Base-by-base conservation (phyloP, 257 asterid genomes). In the Solanum chilense region DNA sequence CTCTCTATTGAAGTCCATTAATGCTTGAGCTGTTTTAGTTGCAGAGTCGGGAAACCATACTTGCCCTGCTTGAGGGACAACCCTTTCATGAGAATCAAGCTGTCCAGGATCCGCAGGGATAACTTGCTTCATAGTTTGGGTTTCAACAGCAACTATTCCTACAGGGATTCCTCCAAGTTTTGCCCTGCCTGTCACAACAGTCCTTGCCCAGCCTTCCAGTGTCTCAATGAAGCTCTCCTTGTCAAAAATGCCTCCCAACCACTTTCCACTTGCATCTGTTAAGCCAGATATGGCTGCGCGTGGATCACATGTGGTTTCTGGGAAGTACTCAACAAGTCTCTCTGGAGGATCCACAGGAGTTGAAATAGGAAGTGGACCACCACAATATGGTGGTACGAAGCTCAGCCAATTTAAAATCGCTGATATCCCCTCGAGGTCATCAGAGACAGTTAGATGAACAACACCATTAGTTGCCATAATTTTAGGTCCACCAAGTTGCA, bases 401-500 rank as follows among this genome's bases (percentile, higher is more conserved):
- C 99, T 96, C 81, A 97, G 89, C 99, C 99, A 97, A 82, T 95
- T 94, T 92, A 97, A 89, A 86, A 96, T 95, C 15, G 95, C 95
- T 4, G 98, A 93, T 42, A 97, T 85, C 58, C 99, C 99, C 92
- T 97, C 98, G n/a, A 97, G 98, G 90, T 97, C 99, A 89, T 97
- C 98, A 4, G 96, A 93, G 60, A 97, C 99, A 0, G 99, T 96
- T 81, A 96, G 94, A 93, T 97, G 99, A 87, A 97, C 99, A 6
- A 96, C 99, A 66, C 99, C 99, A 60, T 96, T 96, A 9, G 98
- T 97, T 1, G 98, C 98, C 99, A 97, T 97, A 75, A 96, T 95
- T 90, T 97, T 96, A n/a, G 99, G 99, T 14, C 99, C 99, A 10
- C 99, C 99, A 13, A 97, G 98, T 85, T 97, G 99, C 99, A 97